phyloP scores from a whole-genome alignment of 805 yeast genomes.

The Novakomyces olei region DNA sequence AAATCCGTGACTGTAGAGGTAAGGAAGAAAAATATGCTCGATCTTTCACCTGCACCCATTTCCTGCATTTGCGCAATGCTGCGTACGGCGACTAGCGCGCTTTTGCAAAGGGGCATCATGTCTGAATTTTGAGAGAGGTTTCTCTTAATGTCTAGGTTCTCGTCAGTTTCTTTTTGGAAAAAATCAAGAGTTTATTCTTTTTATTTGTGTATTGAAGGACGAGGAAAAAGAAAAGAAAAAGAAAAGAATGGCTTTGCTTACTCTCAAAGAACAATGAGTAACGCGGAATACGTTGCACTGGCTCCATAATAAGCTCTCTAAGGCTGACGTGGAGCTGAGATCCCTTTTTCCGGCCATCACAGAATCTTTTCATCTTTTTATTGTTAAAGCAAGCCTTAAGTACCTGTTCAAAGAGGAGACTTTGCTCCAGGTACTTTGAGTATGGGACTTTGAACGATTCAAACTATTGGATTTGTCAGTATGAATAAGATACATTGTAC shows the following conservation, averaged over 20 bases:
- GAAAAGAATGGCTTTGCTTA: too few relatives aligned
- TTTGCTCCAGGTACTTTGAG: slow-evolving; percentile 3
- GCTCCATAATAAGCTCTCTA: slow-evolving; percentile 3
- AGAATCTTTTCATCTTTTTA: background rate
- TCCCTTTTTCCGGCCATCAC: background rate
- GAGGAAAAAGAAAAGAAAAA: too few relatives aligned
- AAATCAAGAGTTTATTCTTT: too few relatives aligned
- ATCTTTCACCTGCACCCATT: slow-evolving; percentile 2
- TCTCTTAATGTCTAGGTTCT: background rate
- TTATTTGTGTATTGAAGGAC: too few relatives aligned
- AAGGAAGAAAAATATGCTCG: background rate
- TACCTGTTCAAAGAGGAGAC: background rate
- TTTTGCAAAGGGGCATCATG: background rate
- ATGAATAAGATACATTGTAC: too few relatives aligned
- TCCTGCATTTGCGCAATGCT: slow-evolving; percentile 2
- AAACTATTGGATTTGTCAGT: too few relatives aligned
- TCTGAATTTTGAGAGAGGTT: background rate
- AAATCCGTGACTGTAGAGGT: background rate
- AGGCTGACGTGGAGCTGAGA: background rate
- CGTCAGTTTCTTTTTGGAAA: too few relatives aligned
- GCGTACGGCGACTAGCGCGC: background rate
- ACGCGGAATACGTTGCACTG: slow-evolving; percentile 3
- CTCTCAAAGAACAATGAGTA: slow-evolving; percentile 1
- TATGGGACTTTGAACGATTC: too few relatives aligned
- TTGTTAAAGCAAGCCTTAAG: background rate